phyloP scores from a whole-genome alignment of 2,329 filamentous ascomycete species.

The Fusarium sp. region DNA sequence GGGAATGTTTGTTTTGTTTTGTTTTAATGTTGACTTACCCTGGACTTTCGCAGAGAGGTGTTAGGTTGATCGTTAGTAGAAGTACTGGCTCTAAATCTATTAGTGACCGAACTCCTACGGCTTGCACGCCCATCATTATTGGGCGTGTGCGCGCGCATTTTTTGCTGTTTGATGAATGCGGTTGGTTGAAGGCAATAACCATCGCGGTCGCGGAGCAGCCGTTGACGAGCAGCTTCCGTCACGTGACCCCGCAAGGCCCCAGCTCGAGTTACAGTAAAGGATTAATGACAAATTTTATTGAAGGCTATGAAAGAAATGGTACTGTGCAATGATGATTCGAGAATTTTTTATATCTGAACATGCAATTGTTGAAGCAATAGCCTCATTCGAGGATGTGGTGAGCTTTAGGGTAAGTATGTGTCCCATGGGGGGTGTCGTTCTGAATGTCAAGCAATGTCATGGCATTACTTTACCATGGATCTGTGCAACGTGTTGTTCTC shows the following conservation, averaged over 20 bases:
- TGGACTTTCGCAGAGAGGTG: conserved; percentile 53
- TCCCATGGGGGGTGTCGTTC: too few relatives aligned
- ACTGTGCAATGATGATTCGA: too few relatives aligned
- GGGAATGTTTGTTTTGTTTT: conserved; percentile 40
- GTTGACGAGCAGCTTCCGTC: conserved; percentile 36
- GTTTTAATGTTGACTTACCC: conserved; percentile 53
- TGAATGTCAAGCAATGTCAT: too few relatives aligned
- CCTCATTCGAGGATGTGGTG: too few relatives aligned
- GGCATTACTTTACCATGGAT: too few relatives aligned
- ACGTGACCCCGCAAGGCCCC: conserved; percentile 30
- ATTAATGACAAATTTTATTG: too few relatives aligned
- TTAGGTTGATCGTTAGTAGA: conserved; percentile 55
- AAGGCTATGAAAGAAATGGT: too few relatives aligned
- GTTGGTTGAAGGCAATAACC: conserved; percentile 8
- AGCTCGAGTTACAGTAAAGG: background rate
- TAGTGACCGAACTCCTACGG: conserved; percentile 49
- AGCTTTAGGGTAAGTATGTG: too few relatives aligned
- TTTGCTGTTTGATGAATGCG: conserved; percentile 14
- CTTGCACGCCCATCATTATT: conserved; percentile 50
- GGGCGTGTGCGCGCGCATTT: conserved; percentile 53
- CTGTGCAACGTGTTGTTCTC: too few relatives aligned
- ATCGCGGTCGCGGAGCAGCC: conserved; percentile 26
- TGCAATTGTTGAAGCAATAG: background rate
- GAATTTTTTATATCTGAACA: too few relatives aligned
- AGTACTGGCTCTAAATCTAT: conserved; percentile 53